phyloP scores from a whole-genome alignment of 108 stramenopile genomes.

The Cyclotella cryptica region DNA sequence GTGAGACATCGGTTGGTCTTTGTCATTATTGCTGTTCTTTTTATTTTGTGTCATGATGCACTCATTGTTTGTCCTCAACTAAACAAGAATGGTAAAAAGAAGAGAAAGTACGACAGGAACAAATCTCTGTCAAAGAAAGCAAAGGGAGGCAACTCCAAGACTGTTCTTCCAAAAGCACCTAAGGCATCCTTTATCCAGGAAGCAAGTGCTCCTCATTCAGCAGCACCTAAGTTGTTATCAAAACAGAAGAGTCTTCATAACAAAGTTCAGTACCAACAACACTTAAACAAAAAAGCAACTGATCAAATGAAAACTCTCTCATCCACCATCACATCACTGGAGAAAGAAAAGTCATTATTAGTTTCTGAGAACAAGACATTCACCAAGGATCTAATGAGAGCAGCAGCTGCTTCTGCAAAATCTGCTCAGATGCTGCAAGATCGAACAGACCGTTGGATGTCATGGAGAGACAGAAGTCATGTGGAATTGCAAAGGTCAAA shows the following conservation, averaged over 20 bases:
- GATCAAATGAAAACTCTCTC: too few relatives aligned
- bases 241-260: not conserved
- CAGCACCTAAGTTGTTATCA: not conserved
- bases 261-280: too few relatives aligned
- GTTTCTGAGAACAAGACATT: too few relatives aligned
- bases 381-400: not conserved
- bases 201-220: too few relatives aligned
- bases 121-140: not conserved
- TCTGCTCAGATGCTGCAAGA: not conserved
- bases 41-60: too few relatives aligned
- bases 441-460: not conserved
- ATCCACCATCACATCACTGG: too few relatives aligned
- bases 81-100: slow-evolving; percentile 4
- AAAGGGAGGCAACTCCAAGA: slow-evolving; percentile 5
- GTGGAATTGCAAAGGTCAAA: not conserved
- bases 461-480: not conserved
- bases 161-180: not conserved
- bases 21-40: too few relatives aligned
- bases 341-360: too few relatives aligned
- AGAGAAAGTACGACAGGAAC: not conserved
- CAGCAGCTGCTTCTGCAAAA: not conserved
- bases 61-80: too few relatives aligned
- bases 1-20: too few relatives aligned
- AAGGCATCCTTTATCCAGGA: not conserved
- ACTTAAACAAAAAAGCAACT: not conserved